Evolutionary conservation across 208 protist species (phyloP).

Genomic region (Vickermania spadyakhi): DNA sequence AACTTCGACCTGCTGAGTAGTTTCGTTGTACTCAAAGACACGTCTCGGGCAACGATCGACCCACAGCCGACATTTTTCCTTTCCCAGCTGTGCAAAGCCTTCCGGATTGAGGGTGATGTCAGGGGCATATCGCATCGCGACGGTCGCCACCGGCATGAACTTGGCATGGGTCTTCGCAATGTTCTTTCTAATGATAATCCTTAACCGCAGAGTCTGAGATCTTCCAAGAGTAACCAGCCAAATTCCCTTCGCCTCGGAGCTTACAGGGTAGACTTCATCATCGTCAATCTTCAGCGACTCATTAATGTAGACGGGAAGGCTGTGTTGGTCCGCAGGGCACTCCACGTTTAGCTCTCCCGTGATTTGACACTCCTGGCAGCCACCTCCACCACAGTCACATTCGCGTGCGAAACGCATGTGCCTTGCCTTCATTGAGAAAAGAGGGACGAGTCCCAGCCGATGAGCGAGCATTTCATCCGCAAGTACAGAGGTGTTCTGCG

Average conservation of each 20-base stretch:
- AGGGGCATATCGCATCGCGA: slow-evolving; percentile 90
- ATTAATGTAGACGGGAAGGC: slow-evolving; percentile 69
- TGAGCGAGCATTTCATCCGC: slow-evolving; percentile 99
- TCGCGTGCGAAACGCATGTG: slow-evolving; percentile 76
- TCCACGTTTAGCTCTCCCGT: slow-evolving; percentile 70
- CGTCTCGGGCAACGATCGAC: slow-evolving; percentile 84
- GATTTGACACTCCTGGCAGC: slow-evolving; percentile 83
- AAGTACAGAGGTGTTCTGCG: slow-evolving; percentile 94
- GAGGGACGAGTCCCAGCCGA: slow-evolving; percentile 96
- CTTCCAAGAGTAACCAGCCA: slow-evolving; percentile 84
- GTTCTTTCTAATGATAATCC: slow-evolving; percentile 87
- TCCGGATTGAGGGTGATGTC: slow-evolving; percentile 90
- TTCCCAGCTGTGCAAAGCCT: slow-evolving; percentile 57
- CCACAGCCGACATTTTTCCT: slow-evolving; percentile 64
- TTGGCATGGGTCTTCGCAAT: slow-evolving; percentile 98
- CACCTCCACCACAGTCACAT: slow-evolving; percentile 69
- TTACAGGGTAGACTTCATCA: slow-evolving; percentile 68
- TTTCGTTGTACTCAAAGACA: slow-evolving; percentile 78
- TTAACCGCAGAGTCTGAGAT: slow-evolving; percentile 74
- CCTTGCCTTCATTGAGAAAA: slow-evolving; percentile 84
- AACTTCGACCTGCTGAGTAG: slow-evolving; percentile 50
- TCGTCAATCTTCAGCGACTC: slow-evolving; percentile 76
- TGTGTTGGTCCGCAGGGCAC: slow-evolving; percentile 70
- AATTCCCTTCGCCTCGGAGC: slow-evolving; percentile 69
- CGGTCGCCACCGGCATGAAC: slow-evolving; percentile 93